Base-by-base conservation (phyloP, 495 filamentous ascomycete species). In the Penicillium coffeae region DNA sequence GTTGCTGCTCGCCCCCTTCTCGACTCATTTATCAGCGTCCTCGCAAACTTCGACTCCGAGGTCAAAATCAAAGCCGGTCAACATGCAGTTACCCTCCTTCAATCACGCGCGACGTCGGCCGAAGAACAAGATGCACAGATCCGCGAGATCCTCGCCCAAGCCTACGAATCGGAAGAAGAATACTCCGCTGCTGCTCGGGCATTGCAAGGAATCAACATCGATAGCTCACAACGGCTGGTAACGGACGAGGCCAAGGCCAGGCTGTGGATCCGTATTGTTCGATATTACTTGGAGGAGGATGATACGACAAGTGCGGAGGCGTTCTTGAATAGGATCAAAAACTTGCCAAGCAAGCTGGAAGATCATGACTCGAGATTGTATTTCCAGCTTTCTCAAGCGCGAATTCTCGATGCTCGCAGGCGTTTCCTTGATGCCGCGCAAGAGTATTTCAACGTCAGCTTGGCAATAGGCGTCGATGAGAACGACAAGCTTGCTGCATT, bases 201-300 rank as follows among this genome's bases (percentile, higher is more conserved):
- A 6, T 82, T 98, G 2, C 75, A 88, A 59, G 86, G 84, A 19
- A 95, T 97, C 56, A 86, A 88, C 25, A 82, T 96, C 14, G 90
- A 96, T 61, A 85, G 80, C 38, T 88, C 87, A 18, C 90, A 96
- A 66, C 86, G 89, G 12, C 81, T 85, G 47, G 84, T 96, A 15
- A 76, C 83, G 8, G 84, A 88, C 64, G 76, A 87, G 45, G 84
- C 88, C 45, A 90, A 90, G 64, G 86, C 87, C 3, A 71, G 70
- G 21, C 77, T 95, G 37, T 96, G 90, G 86, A 87, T 97, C 41
- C 86, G 94, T 39, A 97, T 98, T 62, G 90, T 93, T 66, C 83
- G 94, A 43, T 85, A 93, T 67, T 91, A 93, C 65, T 80, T 98
- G 38, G 94, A 97, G 70, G 90, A 89, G 38, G 94, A 96, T 63